A percentile compares a stretch with the other conserved stretches of the same genome.
Evolutionary conservation across 1,139 yeast species (phyloP).

Genomic region (Lipomyces yarrowii): DNA sequence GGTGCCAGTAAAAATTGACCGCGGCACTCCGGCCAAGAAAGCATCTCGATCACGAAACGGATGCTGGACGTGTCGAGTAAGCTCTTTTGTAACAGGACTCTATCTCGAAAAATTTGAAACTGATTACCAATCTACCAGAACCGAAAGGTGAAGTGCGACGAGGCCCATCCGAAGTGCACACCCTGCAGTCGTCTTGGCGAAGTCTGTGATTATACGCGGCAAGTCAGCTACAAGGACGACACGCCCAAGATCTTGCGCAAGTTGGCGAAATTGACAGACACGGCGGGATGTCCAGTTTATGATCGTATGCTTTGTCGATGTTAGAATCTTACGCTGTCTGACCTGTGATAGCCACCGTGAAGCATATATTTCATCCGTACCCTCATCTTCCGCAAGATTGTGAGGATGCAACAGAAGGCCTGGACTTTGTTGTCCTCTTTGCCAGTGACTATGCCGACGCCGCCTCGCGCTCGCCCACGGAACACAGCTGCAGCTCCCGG

Average conservation of each 20-base stretch:
- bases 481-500: not conserved
- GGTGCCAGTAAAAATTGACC: not conserved
- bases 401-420: conserved; percentile 19
- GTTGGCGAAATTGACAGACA: conserved; percentile 20
- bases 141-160: conserved; percentile 29
- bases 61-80: conserved; percentile 30
- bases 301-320: conserved; percentile 13
- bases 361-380: conserved; percentile 21
- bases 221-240: conserved; percentile 28
- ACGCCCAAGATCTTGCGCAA: conserved; percentile 24
- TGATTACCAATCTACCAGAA: conserved; percentile 5
- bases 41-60: conserved; percentile 27
- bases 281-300: conserved; percentile 28
- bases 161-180: conserved; percentile 23
- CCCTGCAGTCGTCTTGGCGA: conserved; percentile 26
- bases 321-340: not conserved
- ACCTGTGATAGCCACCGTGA: conserved; percentile 10
- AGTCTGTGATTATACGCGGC: conserved; percentile 24
- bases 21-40: conserved; percentile 9
- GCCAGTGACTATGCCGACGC: conserved; percentile 10
- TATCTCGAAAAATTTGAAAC: not conserved
- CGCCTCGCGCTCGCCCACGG: not conserved
- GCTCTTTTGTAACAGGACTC: not conserved
- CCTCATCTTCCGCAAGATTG: conserved; percentile 11
- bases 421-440: conserved; percentile 21